A percentile compares a stretch with the other conserved stretches of the same genome.
Evolutionary conservation across 2,329 filamentous ascomycete genomes (phyloP).

Genomic region (Orbilia quercus): DNA sequence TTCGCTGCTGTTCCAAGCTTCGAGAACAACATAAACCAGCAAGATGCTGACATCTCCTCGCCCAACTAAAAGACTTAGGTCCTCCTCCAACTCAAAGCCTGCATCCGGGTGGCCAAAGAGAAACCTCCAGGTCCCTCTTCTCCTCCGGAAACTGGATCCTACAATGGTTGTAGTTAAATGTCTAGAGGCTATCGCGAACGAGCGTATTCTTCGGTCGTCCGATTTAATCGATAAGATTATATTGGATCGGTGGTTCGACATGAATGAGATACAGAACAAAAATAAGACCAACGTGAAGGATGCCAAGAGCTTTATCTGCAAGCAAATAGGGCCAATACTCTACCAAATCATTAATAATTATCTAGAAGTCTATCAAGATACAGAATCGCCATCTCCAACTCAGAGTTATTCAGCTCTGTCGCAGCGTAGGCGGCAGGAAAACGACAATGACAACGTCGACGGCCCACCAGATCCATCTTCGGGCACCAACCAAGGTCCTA

Average conservation of each 20-base stretch:
- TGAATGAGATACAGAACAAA: conserved; percentile 39
- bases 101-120: conserved; percentile 10
- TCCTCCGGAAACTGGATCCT: conserved; percentile 40
- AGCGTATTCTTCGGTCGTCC: conserved; percentile 31
- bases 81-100: conserved; percentile 36
- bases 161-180: conserved; percentile 27
- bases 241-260: conserved; percentile 23
- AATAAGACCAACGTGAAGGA: conserved; percentile 47
- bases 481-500: not conserved
- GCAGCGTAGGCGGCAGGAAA: conserved; percentile 20
- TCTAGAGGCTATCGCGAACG: conserved; percentile 39
- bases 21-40: conserved; percentile 1
- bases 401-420: conserved; percentile 2
- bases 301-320: conserved; percentile 40
- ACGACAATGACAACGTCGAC: conserved; percentile 4
- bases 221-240: conserved; percentile 47
- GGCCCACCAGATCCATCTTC: not conserved
- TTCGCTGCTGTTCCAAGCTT: not conserved
- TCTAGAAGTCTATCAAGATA: conserved; percentile 24
- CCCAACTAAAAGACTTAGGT: conserved; percentile 48
- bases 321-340: conserved; percentile 43
- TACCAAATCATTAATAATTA: conserved; percentile 33
- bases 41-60: conserved; percentile 38
- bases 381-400: conserved; percentile 10
- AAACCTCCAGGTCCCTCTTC: conserved; percentile 22